A percentile compares a stretch with the other conserved stretches of the same genome.
These are phyloP conservation scores for Myriosclerotinia duriaeana DNA, from an alignment of 2,329 filamentous ascomycete species.

Conservation along the genomic window DNA sequence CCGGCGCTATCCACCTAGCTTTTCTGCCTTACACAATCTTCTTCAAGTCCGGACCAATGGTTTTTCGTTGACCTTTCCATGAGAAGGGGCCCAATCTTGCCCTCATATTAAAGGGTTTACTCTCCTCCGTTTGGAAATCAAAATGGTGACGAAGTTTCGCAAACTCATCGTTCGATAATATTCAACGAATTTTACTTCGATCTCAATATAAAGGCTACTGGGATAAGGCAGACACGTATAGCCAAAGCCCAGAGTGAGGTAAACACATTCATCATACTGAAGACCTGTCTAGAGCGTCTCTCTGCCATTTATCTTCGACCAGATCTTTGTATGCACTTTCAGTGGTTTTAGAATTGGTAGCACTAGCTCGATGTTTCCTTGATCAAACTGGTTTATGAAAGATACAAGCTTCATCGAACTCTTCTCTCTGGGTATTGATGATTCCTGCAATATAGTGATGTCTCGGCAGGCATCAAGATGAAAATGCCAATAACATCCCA, in stretches of 20 bases:
- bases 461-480: not conserved
- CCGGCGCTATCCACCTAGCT: not conserved
- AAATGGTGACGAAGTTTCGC: not conserved
- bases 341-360: not conserved
- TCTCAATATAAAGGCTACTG: not conserved
- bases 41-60: not conserved
- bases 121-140: not conserved
- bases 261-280: not conserved
- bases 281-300: not conserved
- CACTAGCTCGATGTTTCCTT: not conserved
- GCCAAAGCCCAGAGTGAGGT: too few species aligned
- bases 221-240: not conserved
- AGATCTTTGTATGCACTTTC: not conserved
- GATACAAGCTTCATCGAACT: not conserved
- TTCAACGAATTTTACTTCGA: not conserved
- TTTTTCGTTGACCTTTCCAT: not conserved
- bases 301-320: too few species aligned
- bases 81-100: not conserved
- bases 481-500: not conserved
- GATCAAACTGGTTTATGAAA: not conserved
- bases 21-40: not conserved
- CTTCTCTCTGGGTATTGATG: not conserved
- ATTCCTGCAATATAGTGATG: not conserved
- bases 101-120: not conserved
- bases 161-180: not conserved